Evolutionary conservation across 1,284 basidiomycete genomes (phyloP), one percentile per base, ranked within the genome.

Genomic region (Mycosarcoma mackinlayi): DNA sequence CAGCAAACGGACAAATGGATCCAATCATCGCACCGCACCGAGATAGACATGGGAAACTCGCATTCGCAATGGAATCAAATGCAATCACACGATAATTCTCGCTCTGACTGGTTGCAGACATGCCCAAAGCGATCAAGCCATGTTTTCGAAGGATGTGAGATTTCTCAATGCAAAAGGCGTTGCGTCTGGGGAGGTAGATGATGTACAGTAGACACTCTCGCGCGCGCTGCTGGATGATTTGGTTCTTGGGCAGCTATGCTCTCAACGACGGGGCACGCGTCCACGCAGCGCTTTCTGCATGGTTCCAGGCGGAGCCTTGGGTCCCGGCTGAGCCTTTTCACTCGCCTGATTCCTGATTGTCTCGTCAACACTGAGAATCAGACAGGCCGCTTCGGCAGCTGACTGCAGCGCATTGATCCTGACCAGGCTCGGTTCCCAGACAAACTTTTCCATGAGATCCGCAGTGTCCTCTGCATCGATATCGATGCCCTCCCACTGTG

Each of bases 401-500:
- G 92, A 94, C 81, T 89, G 90, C 78, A 99, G 89, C 18, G 95
- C 96, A 81, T 98, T 99, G 62, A 91, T 86, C 85, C 98, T 98
- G 79, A 98, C 92, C 54, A 98, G 86, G 71, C 91, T 91, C 14
- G 96, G 95, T 83, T 98, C 96, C 95, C 96, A 98, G 8, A 99
- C 94, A 82, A 98, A 98, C 47, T 91, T 69, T 61, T 93, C 91
- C 90, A 98, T 91, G 84, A 98, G 97, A 85, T 98, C 90, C 52
- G 92, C 89, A 23, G 98, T 92, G 44, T 78, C 73, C 46, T 94
- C 92, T 10, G 90, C 90, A 64, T 98, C 94, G 28, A 99, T 93
- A 79, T 98, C 94, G 23, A 98, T 93, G 65, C 96, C 96, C 39
- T 89, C 91, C 94, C 94, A 98, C 57, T 87, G 88, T 51, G 86